Base-by-base conservation (phyloP, 768 basidiomycete genomes). In the Mycena capillaripes region DNA sequence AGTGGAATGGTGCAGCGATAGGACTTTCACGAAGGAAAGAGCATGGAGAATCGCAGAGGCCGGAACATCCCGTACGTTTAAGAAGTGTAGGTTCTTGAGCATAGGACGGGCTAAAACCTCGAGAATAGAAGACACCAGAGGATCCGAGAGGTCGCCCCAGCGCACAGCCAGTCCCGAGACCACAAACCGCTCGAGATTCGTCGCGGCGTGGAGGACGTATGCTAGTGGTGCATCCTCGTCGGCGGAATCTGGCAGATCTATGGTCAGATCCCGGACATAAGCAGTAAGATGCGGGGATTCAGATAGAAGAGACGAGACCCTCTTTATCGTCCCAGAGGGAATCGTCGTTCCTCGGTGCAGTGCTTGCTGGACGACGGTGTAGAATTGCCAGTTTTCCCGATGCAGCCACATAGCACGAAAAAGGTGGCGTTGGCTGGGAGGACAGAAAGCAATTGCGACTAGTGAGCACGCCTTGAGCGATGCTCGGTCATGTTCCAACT, bases 321-420 rank as follows among this genome's bases (percentile, higher is more conserved):
- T 42, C 32, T 60, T 44, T 34, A 70, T 61, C n/a, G 69, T 70
- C 2, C 64, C 69, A 19, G 69, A 62, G 11, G 65, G 69, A 19
- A 48, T 38, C 17, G 40, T n/a, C 0, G 58, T 57, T 27, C 72
- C 63, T 11, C 19, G 3, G 29, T 73, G 72, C 4, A 73, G 67
- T 0, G 56, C 48, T 50, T 46, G 42, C 30, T 73, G 66, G 4
- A 29, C 38, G 27, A 1, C 8, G 12, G 52, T 68, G 46, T 69
- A 69, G 40, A 55, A 58, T 12, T 55, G 46, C 62, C 57, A 62
- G 55, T 70, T 67, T 17, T 66, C 69, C 17, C 63, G 67, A 34
- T 69, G 67, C 12, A 73, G 46, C 72, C 72, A 73, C 44, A 74
- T 66, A 4, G 64, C 25, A 0, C 53, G 69, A n/a, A 74, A 63